phyloP scores from a whole-genome alignment of 768 basidiomycete genomes.

The Guyanaporus albipodus region DNA sequence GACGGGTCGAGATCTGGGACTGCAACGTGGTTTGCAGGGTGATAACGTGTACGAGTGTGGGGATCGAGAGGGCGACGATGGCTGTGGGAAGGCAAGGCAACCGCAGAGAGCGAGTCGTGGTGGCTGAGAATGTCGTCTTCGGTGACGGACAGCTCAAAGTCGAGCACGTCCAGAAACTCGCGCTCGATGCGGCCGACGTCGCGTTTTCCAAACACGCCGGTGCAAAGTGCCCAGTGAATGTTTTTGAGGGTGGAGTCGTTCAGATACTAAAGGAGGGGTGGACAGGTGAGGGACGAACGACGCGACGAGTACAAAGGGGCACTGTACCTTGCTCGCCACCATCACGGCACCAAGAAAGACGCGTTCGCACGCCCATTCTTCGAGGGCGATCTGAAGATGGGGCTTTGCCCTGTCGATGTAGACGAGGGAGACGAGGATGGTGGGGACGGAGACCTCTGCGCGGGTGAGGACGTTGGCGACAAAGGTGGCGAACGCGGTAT shows the following conservation, averaged over 20 bases:
- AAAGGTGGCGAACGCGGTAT: constrained; percentile 58
- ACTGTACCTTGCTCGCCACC: constrained; percentile 71
- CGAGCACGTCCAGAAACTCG: constrained; percentile 76
- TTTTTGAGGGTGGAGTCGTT: constrained; percentile 92
- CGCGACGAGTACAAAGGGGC: constrained; percentile 18
- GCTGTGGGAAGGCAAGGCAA: constrained; percentile 24
- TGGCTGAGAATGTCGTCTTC: constrained; percentile 59
- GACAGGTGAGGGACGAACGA: constrained; percentile 1
- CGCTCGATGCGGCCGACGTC: constrained; percentile 80
- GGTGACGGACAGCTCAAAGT: constrained; percentile 64
- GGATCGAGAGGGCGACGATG: constrained; percentile 27
- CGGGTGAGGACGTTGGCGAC: constrained; percentile 64
- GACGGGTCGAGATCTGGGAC: constrained; percentile 46
- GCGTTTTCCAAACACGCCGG: constrained; percentile 76
- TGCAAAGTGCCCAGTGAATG: constrained; percentile 85
- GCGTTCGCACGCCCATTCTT: constrained; percentile 85
- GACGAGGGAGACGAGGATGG: constrained; percentile 65
- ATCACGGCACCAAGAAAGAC: constrained; percentile 92
- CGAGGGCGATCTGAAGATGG: constrained; percentile 74
- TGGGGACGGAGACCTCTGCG: constrained; percentile 69
- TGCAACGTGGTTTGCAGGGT: constrained; percentile 12
- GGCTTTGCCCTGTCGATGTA: constrained; percentile 77
- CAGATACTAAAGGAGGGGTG: constrained; percentile 52
- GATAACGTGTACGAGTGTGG: constrained; percentile 18
- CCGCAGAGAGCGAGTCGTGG: constrained; percentile 34